Base-by-base conservation (phyloP, 441 rosid species). In the Francoa sonchifolia region DNA sequence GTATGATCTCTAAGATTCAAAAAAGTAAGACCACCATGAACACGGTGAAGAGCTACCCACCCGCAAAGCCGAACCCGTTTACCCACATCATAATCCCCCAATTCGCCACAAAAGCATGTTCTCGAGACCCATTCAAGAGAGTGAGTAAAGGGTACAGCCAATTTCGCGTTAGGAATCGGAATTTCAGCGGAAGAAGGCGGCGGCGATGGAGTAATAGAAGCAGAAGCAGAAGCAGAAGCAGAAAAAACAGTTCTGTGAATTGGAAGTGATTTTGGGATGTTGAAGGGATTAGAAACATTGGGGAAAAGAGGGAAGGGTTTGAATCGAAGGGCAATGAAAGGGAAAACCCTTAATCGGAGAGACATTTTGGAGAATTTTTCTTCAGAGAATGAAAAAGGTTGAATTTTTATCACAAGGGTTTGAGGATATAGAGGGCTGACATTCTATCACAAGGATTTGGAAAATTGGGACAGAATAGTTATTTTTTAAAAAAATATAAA, bases 1-100 rank as follows among this genome's bases (percentile, higher is more conserved):
- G 94, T 71, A 58, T 85, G 94, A 73, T 89, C 98, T 69, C 98
- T 72, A 44, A 90, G 89, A 49, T 79, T 90, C 59, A 90, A 61
- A 67, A 90, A 85, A 40, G 94, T 76, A 45, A 90, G 89, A 8
- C 85, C 83, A 12, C 89, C 94, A 25, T 90, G 98, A 52, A 79
- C 78, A 40, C 98, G 56, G 46, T 77, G 94, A 32, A 79, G 73
- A 1, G 96, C 98, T 29, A 90, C 98, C 98, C 96, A 90, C 0
- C 96, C 98, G 25, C 94, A 85, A 44, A 90, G 89, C 42, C 70
- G 69, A 48, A 90, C 93, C 43, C 83, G 66, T 50, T 65, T 66
- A 7, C 95, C 90, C 40, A 82, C 82, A 52, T 85, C 85, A 0
- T 64, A 58, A 2, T 54, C 35, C 22, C 81, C 69, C 63, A 85